phyloP scores from a whole-genome alignment of 148 eudicot genomes.

The Limonium bicolor region DNA sequence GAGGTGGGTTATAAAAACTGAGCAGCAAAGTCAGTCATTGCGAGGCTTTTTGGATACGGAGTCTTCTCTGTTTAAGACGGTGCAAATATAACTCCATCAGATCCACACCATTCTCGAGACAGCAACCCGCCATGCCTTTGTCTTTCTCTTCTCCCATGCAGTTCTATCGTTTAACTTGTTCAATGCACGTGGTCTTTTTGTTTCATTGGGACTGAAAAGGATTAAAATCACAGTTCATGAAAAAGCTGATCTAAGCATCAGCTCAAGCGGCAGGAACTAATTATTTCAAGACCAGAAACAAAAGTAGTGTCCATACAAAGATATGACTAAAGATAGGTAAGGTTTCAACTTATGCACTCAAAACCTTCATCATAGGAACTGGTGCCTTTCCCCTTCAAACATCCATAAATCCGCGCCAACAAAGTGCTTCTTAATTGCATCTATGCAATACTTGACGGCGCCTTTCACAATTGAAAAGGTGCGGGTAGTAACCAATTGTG shows the following conservation, averaged over 20 bases:
- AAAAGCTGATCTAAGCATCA: conserved; percentile 52
- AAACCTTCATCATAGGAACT: no score
- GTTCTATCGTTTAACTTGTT: conserved; percentile 75
- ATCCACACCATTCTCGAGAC: conserved; percentile 97
- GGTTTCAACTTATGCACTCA: no score
- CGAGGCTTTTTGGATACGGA: conserved; percentile 62
- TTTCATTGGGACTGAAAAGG: conserved; percentile 68
- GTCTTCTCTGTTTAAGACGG: conserved; percentile 77
- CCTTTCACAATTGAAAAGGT: no score
- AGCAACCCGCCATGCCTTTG: conserved; percentile 80
- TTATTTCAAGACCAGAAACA: no score
- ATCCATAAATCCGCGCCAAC: no score
- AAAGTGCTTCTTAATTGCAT: no score
- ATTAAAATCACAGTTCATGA: background rate
- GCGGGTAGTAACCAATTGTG: no score
- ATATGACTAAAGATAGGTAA: no score
- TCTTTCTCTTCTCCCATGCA: conserved; percentile 87
- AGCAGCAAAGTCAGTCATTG: conserved; percentile 51
- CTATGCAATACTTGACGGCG: no score
- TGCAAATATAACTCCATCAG: conserved; percentile 90
- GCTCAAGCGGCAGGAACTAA: background rate
- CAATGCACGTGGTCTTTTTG: conserved; percentile 54
- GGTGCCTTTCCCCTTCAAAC: no score
- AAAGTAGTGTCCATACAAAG: no score
- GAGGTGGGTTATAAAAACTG: conserved; percentile 79